Base-by-base conservation (phyloP, 306 rosid genomes). In the Pterocarpus santalinus region DNA sequence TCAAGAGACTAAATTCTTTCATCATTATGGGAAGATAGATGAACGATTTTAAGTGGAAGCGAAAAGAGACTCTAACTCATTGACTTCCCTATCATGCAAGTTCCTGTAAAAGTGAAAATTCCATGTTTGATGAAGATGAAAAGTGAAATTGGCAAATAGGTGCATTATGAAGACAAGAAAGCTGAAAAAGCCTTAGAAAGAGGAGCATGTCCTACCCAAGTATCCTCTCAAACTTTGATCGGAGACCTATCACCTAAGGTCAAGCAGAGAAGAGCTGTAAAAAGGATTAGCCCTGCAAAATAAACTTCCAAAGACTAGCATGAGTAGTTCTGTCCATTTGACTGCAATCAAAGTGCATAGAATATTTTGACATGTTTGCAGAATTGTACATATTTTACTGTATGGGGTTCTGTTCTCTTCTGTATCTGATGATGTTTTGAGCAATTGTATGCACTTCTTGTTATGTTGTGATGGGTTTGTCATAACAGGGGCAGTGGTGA, bases 401-500 rank as follows among this genome's bases (percentile, higher is more conserved):
- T 17, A 52, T 16, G 33, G 64, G 14, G 64, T 79, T 43, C 12
- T 62, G 16, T 82, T 81, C 44, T 79, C 56, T 78, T 15, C 51
- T 39, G 81, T 70, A 41, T 44, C 12, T 51, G 82, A 81, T 73
- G 61, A 46, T 43, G 67, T 79, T 72, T 38, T 53, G 71, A 71
- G 65, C 56, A 46, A 58, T 79, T 70, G 35, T 66, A 46, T 77
- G 51, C 68, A 76, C 65, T 72, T 78, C 65, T 83, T 5, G 62
- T 36, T 71, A 52, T 69, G 32, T 70, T 88, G 75, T 89, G 71
- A 57, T 5, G 41, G 11, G 30, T 73, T 61, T 73, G 60, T 57
- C 73, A 69, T 58, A 68, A 79, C 89, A 95, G 99, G 88, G 96
- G 96, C 55, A 91, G 98, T 35, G 99, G 98, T 67, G 92, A 90